A percentile compares a stretch with the other conserved stretches of the same genome.
Conservation (phyloP, 2,329 filamentous ascomycete genomes). For the Chaetomiaceae sp. region DNA sequence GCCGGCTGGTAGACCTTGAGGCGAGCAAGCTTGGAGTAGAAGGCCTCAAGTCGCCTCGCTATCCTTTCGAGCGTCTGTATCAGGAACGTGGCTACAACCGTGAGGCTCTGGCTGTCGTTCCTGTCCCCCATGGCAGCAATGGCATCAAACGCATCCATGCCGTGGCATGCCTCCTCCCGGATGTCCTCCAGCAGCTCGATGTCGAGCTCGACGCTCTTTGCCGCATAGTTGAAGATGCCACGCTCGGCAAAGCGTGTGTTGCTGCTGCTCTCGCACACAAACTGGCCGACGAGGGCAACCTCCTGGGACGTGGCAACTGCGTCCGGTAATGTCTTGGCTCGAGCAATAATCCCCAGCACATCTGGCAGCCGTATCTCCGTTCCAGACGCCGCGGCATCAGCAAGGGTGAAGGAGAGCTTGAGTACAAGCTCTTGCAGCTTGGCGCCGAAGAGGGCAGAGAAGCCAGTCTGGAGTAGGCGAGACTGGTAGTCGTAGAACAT, state of each 20-base stretch:
- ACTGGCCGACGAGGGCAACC: slow-evolving; percentile 46
- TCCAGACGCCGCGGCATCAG: slow-evolving; percentile 36
- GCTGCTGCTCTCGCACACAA: slow-evolving; percentile 43
- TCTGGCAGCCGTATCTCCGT: slow-evolving; percentile 39
- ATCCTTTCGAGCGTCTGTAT: slow-evolving; percentile 51
- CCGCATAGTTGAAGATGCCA: slow-evolving; percentile 48
- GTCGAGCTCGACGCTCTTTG: slow-evolving; percentile 45
- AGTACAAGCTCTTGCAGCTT: slow-evolving; percentile 51
- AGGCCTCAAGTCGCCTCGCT: slow-evolving; percentile 47
- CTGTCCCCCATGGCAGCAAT: slow-evolving; percentile 40
- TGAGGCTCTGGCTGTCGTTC: slow-evolving; percentile 36
- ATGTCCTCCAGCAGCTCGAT: slow-evolving; percentile 51
- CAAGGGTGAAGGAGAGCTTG: slow-evolving; percentile 47
- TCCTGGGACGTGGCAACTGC: slow-evolving; percentile 45
- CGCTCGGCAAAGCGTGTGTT: slow-evolving; percentile 46
- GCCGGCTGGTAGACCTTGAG: slow-evolving; percentile 48
- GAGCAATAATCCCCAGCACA: slow-evolving; percentile 40
- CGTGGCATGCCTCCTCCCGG: slow-evolving; percentile 47
- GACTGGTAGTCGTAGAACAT: slow-evolving; percentile 52
- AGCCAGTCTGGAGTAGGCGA: slow-evolving; percentile 46
- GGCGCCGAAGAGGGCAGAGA: slow-evolving; percentile 46
- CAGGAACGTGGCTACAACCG: slow-evolving; percentile 43
- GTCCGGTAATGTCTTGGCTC: slow-evolving; percentile 42
- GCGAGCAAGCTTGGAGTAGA: slow-evolving; percentile 47
- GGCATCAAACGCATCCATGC: slow-evolving; percentile 52